Evolutionary conservation across 2,329 filamentous ascomycete species (phyloP).

Genomic region (Microthyrium microscopicum): DNA sequence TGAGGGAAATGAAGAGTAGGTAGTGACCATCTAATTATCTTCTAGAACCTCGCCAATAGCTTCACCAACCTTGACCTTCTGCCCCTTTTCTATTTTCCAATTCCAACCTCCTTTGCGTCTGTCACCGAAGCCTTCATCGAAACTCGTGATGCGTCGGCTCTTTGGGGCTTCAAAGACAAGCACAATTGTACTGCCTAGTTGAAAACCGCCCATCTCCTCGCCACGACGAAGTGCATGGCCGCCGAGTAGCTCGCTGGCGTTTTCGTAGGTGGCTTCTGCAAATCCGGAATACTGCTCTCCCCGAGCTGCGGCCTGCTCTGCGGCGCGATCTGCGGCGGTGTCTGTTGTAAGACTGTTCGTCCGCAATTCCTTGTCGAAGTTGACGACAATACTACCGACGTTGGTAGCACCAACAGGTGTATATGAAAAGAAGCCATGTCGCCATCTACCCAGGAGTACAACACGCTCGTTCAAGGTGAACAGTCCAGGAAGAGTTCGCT

Average conservation of each 20-base stretch:
- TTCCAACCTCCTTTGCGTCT: constrained; percentile 51
- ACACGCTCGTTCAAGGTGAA: constrained; percentile 96
- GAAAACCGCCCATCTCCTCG: constrained; percentile 97
- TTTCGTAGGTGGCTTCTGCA: constrained; percentile 74
- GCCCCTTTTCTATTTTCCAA: constrained; percentile 77
- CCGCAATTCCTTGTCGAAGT: constrained; percentile 87
- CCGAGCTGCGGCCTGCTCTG: constrained; percentile 55
- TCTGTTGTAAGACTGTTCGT: constrained; percentile 88
- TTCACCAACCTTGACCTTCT: constrained; percentile 78
- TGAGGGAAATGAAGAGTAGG: no score
- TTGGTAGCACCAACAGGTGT: constrained; percentile 94
- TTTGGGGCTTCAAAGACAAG: constrained; percentile 90
- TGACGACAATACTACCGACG: constrained; percentile 89
- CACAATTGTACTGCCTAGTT: constrained; percentile 86
- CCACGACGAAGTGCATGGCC: constrained; percentile 74
- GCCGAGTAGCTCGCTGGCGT: constrained; percentile 58
- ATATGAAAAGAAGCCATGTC: constrained; percentile 93
- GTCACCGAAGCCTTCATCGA: constrained; percentile 43
- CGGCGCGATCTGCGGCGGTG: constrained; percentile 74
- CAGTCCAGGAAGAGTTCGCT: constrained; percentile 77
- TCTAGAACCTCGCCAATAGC: constrained; percentile 60
- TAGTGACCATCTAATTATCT: constrained; percentile 6
- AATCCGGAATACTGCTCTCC: constrained; percentile 84
- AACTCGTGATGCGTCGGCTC: constrained; percentile 33
- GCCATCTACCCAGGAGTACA: constrained; percentile 83